These are phyloP conservation scores for Jackrogersella multiformis DNA, from an alignment of 495 filamentous ascomycete genomes.

Conservation along the genomic window DNA sequence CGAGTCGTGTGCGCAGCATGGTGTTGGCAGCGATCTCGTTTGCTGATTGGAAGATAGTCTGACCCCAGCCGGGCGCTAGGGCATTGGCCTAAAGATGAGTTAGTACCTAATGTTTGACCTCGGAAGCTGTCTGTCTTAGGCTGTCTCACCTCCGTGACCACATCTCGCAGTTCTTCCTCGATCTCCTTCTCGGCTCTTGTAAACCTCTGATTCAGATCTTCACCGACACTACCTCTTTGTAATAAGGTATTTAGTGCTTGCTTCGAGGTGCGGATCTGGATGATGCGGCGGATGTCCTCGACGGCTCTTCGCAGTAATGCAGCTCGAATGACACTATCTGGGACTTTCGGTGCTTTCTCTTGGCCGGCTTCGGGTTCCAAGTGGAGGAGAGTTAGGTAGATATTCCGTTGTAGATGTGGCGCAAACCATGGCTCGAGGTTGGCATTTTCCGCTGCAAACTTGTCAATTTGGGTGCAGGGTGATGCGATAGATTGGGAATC, in stretches of 20 bases:
- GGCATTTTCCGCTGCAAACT: conserved; percentile 70
- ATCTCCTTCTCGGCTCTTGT: conserved; percentile 93
- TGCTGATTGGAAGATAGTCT: conserved; percentile 93
- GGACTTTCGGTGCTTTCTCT: conserved; percentile 77
- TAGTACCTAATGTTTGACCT: conserved; percentile 2
- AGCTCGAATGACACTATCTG: conserved; percentile 86
- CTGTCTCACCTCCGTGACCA: conserved; percentile 80
- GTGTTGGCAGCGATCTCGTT: conserved; percentile 83
- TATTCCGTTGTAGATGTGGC: conserved; percentile 86
- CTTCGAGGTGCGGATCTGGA: conserved; percentile 85
- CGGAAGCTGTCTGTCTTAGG: neutral
- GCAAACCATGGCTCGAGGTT: conserved; percentile 93
- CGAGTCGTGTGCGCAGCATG: conserved; percentile 75
- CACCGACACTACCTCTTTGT: conserved; percentile 90
- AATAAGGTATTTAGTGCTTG: conserved; percentile 82
- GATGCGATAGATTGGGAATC: conserved; percentile 46
- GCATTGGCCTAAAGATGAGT: conserved; percentile 74
- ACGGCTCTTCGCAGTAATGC: conserved; percentile 88
- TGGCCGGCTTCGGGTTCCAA: conserved; percentile 74
- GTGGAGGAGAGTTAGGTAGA: conserved; percentile 93
- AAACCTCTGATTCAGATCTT: conserved; percentile 96
- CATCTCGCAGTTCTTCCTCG: conserved; percentile 93
- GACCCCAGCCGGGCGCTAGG: conserved; percentile 85
- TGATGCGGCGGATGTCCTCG: conserved; percentile 90
- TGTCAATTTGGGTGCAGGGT: conserved; percentile 28